Conservation (phyloP, 2,329 filamentous ascomycete genomes). For the Verticillium albo-atrum region DNA sequence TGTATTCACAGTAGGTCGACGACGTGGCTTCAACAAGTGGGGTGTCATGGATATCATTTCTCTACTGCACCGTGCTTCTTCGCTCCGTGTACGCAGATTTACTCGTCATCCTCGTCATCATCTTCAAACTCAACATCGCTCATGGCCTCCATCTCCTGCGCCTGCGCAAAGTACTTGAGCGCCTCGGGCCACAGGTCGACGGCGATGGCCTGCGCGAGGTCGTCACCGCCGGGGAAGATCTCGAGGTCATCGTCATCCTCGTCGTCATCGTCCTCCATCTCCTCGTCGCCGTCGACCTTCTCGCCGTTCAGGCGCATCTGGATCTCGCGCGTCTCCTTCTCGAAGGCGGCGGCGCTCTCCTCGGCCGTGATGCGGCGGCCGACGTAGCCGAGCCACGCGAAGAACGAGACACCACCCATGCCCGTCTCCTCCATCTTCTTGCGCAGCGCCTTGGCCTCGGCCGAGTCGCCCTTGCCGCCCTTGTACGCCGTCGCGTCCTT, state of each 20-base stretch:
- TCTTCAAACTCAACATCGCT: slow-evolving; percentile 63
- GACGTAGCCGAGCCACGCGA: slow-evolving; percentile 81
- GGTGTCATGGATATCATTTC: not conserved
- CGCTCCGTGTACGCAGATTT: not conserved
- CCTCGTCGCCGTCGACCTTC: slow-evolving; percentile 39
- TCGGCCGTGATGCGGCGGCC: slow-evolving; percentile 66
- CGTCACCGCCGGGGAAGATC: slow-evolving; percentile 83
- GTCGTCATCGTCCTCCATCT: slow-evolving; percentile 58
- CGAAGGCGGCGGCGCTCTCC: slow-evolving; percentile 60
- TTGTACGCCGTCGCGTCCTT: slow-evolving; percentile 40
- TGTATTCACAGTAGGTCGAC: not conserved
- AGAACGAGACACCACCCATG: slow-evolving; percentile 72
- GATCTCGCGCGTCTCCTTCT: slow-evolving; percentile 57
- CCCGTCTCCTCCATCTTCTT: slow-evolving; percentile 55
- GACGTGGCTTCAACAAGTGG: too few relatives aligned
- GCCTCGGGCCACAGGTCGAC: slow-evolving; percentile 89
- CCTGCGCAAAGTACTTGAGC: slow-evolving; percentile 81
- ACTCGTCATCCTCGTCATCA: slow-evolving; percentile 38
- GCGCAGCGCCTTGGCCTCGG: slow-evolving; percentile 45
- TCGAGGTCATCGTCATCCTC: slow-evolving; percentile 67
- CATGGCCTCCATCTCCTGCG: slow-evolving; percentile 60
- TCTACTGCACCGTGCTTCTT: not conserved
- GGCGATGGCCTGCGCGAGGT: slow-evolving; percentile 72
- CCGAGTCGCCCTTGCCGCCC: slow-evolving; percentile 32
- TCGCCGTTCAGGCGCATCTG: slow-evolving; percentile 45